Conservation (phyloP, 208 protist species). For the Crithidia fasciculata region DNA sequence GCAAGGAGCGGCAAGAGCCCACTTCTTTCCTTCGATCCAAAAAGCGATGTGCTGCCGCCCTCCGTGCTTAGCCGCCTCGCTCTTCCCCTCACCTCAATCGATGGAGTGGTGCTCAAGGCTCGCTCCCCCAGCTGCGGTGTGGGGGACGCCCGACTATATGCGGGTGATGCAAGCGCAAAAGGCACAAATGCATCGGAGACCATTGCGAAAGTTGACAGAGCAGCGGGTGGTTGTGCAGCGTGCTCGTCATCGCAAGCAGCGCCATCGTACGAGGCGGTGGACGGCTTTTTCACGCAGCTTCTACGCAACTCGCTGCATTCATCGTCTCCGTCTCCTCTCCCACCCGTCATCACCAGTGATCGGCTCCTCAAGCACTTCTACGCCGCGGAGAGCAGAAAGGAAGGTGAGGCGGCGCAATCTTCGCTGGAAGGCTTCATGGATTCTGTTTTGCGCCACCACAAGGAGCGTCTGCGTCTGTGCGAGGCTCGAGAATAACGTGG, state of each 20-base stretch:
- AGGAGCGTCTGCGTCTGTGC: constrained; percentile 5
- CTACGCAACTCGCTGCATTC: constrained; percentile 33
- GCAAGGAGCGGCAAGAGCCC: too few relatives aligned
- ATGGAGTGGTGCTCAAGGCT: constrained; percentile 78
- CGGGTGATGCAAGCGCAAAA: background rate
- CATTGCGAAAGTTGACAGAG: too few relatives aligned
- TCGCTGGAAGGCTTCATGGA: constrained; percentile 29
- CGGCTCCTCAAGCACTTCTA: constrained; percentile 20
- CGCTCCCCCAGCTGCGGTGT: constrained; percentile 86
- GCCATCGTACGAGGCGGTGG: constrained; percentile 29
- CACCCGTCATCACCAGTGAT: constrained; percentile 28
- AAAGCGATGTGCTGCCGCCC: constrained; percentile 1
- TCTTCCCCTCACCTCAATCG: constrained; percentile 30
- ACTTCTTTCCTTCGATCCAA: background rate
- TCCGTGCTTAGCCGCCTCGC: constrained; percentile 5
- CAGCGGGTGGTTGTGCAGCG: too few relatives aligned
- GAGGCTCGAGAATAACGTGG: too few relatives aligned
- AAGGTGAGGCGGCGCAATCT: background rate
- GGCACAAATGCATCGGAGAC: background rate
- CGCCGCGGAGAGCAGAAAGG: background rate
- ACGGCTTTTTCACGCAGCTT: constrained; percentile 73
- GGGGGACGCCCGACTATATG: constrained; percentile 70
- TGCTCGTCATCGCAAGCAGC: too few relatives aligned
- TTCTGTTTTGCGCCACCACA: constrained; percentile 22
- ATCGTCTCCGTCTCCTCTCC: too few relatives aligned